Conservation (phyloP, 1,139 yeast species). For the Blastobotrys apis region DNA sequence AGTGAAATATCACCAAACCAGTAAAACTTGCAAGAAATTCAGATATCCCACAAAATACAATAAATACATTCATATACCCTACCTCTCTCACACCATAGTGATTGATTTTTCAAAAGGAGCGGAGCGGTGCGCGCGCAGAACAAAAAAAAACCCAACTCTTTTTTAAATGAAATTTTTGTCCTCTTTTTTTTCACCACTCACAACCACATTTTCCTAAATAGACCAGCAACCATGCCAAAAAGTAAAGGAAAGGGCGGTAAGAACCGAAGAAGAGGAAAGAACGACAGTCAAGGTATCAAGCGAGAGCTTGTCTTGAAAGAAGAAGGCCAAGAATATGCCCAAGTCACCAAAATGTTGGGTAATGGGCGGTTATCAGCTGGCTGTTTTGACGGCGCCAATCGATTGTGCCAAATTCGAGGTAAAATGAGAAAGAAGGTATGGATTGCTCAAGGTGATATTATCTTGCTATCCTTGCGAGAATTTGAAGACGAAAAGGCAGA, state of each 20-base stretch:
- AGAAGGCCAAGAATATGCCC: conserved; percentile 98
- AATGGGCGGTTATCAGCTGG: conserved; percentile 94
- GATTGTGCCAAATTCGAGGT: conserved; percentile 98
- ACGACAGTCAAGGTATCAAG: conserved; percentile 84
- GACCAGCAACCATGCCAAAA: conserved; percentile 43
- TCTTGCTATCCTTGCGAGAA: conserved; percentile 91
- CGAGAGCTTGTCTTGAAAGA: conserved; percentile 90
- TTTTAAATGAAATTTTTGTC: no score
- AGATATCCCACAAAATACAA: background rate
- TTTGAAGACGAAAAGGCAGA: conserved; percentile 99
- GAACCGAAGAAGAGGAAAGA: conserved; percentile 99
- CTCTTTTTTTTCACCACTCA: background rate
- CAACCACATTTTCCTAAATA: background rate
- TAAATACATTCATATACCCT: no score
- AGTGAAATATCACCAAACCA: no score
- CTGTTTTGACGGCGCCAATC: conserved; percentile 89
- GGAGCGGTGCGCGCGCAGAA: no score
- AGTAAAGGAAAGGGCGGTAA: conserved; percentile 54
- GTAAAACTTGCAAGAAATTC: background rate
- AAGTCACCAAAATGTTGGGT: conserved; percentile 97
- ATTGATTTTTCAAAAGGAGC: no score
- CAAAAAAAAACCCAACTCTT: no score
- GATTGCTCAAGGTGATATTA: conserved; percentile 99
- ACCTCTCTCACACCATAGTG: no score
- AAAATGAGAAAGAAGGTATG: conserved; percentile 98